These are phyloP conservation scores for Shiraia bambusicola DNA, from an alignment of 2,329 filamentous ascomycete genomes.

Conservation along the genomic window DNA sequence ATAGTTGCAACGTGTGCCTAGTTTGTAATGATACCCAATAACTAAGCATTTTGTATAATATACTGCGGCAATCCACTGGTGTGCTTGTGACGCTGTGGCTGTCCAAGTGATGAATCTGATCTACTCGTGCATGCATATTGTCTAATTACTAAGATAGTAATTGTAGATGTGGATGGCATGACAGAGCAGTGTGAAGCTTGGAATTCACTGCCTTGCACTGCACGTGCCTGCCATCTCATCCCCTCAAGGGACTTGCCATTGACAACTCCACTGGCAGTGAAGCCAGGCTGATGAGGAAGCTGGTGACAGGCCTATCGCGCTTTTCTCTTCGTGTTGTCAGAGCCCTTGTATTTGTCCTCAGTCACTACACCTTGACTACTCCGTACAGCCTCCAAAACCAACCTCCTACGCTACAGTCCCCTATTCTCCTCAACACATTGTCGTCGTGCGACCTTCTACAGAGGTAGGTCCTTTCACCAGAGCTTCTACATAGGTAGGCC, in stretches of 20 bases:
- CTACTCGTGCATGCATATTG: too few species aligned
- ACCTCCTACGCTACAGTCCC: slow-evolving; percentile 9
- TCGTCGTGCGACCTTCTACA: slow-evolving; percentile 17
- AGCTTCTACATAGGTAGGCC: too few species aligned
- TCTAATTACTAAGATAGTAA: too few species aligned
- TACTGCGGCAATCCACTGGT: too few species aligned
- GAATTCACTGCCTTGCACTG: too few species aligned
- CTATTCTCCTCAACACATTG: slow-evolving; percentile 8
- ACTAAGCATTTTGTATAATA: slow-evolving; percentile 1
- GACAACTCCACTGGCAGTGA: slow-evolving; percentile 8
- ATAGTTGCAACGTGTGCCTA: too few species aligned
- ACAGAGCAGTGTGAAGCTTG: too few species aligned
- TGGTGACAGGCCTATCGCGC: slow-evolving; percentile 8
- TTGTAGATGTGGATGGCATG: too few species aligned
- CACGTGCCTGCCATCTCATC: too few species aligned
- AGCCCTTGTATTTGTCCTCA: slow-evolving; percentile 1
- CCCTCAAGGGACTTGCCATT: neutral
- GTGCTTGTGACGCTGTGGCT: too few species aligned
- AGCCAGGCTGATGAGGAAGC: slow-evolving; percentile 4
- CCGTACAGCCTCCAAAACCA: slow-evolving; percentile 1
- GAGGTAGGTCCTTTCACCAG: slow-evolving; percentile 11
- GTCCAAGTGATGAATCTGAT: too few species aligned
- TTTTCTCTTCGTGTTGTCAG: neutral
- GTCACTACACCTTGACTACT: slow-evolving; percentile 3
- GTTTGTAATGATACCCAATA: too few species aligned